These are phyloP conservation scores for Elsinoe perseae DNA, from an alignment of 2,329 filamentous ascomycete species.

Conservation along the genomic window DNA sequence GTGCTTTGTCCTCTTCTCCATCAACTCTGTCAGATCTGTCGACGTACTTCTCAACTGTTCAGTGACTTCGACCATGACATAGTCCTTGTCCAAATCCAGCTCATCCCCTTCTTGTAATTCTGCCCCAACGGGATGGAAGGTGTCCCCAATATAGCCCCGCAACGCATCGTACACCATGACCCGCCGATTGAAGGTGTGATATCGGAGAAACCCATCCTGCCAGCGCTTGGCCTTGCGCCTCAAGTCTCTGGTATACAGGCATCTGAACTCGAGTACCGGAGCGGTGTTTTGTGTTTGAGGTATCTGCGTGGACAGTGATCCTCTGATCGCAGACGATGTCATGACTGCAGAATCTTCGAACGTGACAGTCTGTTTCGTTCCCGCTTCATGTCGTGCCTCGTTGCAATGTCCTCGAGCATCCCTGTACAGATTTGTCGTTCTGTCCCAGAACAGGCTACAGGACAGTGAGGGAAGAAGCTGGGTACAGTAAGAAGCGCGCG, in stretches of 20 bases:
- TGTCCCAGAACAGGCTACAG: neutral
- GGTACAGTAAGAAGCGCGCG: neutral
- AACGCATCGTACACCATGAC: constrained; percentile 83
- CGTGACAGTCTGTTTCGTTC: neutral
- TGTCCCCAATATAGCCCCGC: constrained; percentile 74
- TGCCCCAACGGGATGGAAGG: constrained; percentile 65
- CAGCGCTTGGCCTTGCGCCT: constrained; percentile 83
- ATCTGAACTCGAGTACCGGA: constrained; percentile 70
- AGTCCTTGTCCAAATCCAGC: constrained; percentile 65
- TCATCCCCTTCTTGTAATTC: constrained; percentile 76
- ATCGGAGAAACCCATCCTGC: constrained; percentile 85
- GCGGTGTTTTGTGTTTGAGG: constrained; percentile 57
- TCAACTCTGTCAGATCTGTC: constrained; percentile 68
- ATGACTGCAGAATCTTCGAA: constrained; percentile 19
- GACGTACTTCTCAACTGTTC: constrained; percentile 65
- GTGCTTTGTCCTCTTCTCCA: constrained; percentile 58
- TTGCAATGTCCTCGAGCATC: neutral
- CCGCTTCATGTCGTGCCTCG: neutral
- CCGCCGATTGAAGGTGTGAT: constrained; percentile 83
- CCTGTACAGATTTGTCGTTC: neutral
- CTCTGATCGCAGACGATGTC: constrained; percentile 29
- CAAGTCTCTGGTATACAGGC: constrained; percentile 80
- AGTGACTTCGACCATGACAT: constrained; percentile 69
- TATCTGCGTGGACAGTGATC: constrained; percentile 32
- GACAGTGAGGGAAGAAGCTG: neutral